Evolutionary conservation across 2,329 filamentous ascomycete species (phyloP).

Genomic region (Ascocoryne sarcoides): DNA sequence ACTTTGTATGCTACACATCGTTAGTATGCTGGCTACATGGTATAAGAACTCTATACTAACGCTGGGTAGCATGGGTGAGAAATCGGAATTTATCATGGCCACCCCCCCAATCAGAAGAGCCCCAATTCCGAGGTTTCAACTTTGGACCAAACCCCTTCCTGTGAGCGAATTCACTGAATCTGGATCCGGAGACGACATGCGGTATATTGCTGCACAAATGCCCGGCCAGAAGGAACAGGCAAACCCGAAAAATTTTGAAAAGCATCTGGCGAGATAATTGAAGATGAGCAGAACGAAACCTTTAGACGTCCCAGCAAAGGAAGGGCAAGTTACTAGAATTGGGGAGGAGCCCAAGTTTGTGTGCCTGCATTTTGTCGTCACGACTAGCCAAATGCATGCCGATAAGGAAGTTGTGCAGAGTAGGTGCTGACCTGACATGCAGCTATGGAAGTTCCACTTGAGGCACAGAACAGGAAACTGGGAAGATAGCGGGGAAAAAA

Average conservation of each 20-base stretch:
- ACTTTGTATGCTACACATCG: slow-evolving; percentile 17
- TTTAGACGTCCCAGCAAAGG: too few relatives aligned
- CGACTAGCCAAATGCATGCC: too few relatives aligned
- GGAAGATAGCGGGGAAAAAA: too few relatives aligned
- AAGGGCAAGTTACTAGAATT: too few relatives aligned
- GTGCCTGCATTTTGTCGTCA: neutral
- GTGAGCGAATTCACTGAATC: slow-evolving; percentile 5
- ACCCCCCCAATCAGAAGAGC: slow-evolving; percentile 7
- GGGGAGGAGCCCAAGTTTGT: too few relatives aligned
- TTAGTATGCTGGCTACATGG: neutral
- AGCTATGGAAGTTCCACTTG: too few relatives aligned
- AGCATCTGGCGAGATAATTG: too few relatives aligned
- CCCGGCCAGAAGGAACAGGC: neutral
- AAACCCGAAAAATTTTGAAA: neutral
- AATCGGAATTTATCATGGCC: slow-evolving; percentile 3
- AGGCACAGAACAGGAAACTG: too few relatives aligned
- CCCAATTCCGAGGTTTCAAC: neutral
- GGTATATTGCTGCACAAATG: too few relatives aligned
- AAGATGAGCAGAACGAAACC: too few relatives aligned
- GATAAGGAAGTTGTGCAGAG: too few relatives aligned
- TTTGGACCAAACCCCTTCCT: slow-evolving; percentile 5
- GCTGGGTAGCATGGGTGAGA: neutral
- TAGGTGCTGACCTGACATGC: too few relatives aligned
- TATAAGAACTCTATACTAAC: neutral
- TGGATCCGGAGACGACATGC: neutral